These are phyloP conservation scores for Epichloe sylvatica DNA, from an alignment of 2,329 filamentous ascomycete species.

Conservation along the genomic window DNA sequence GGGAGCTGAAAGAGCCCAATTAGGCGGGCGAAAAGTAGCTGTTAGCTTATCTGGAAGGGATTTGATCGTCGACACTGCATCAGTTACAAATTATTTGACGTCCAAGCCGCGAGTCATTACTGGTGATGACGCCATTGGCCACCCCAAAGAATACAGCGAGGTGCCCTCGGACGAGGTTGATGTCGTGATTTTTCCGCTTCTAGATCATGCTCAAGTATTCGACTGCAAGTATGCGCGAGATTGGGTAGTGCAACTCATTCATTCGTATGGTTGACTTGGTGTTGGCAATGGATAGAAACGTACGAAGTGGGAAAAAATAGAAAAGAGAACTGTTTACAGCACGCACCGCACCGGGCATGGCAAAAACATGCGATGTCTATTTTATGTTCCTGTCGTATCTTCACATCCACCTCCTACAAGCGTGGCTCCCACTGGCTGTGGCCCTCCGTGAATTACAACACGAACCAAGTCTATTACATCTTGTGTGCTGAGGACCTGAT, in stretches of 20 bases:
- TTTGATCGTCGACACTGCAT: slow-evolving; percentile 48
- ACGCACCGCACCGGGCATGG: neutral
- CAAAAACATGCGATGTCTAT: neutral
- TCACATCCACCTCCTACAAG: slow-evolving; percentile 44
- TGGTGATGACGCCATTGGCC: slow-evolving; percentile 7
- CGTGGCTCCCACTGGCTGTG: slow-evolving; percentile 47
- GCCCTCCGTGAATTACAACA: slow-evolving; percentile 50
- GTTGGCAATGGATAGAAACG: neutral
- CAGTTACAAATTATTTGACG: slow-evolving; percentile 42
- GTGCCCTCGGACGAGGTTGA: slow-evolving; percentile 25
- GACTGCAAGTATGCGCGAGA: slow-evolving; percentile 20
- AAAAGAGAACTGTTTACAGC: neutral
- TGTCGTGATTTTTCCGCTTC: slow-evolving; percentile 43
- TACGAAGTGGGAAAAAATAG: neutral
- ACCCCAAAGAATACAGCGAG: slow-evolving; percentile 6
- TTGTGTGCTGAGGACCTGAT: slow-evolving; percentile 54
- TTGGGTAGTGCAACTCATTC: slow-evolving; percentile 18
- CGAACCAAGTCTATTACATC: slow-evolving; percentile 48
- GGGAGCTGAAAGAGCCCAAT: neutral
- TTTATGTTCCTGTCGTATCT: slow-evolving; percentile 9
- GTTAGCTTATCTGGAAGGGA: slow-evolving; percentile 47
- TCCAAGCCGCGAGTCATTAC: slow-evolving; percentile 6
- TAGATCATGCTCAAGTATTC: slow-evolving; percentile 53
- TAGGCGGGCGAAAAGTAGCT: slow-evolving; percentile 27
- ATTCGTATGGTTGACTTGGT: slow-evolving; percentile 11